Base-by-base conservation (phyloP, 179 eudicot species). In the Silene noctiflora region DNA sequence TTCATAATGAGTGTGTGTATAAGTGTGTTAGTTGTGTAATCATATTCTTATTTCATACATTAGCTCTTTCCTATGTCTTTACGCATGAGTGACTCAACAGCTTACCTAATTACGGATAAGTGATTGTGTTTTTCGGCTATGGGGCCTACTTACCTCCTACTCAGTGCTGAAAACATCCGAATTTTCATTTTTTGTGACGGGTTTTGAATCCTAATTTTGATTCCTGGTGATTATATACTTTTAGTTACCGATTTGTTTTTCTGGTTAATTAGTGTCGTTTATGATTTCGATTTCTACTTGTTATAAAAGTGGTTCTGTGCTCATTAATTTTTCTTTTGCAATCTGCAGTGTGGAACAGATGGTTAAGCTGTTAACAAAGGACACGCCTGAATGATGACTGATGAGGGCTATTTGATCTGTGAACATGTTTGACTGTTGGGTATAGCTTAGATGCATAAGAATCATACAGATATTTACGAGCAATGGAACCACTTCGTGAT, bases 401-500 rank as follows among this genome's bases (percentile, higher is more conserved):
- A 74, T 69, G 72, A 71, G 76, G 74, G 64, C 46, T 67, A 29
- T 63, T 73, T 29, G 35, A 16, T 9, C 6, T 24, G 29, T 21
- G 82, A 67, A 24, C 72, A 68, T 71, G 73, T 20, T 29, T 63
- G 7, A 61, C 51, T 67, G 75, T 71, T 17, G 35, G 68, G 46
- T 61, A n/a, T 25, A 61, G 16, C 70, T 55, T 72, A 13, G 66
- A 67, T 78, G 74, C 71, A 48, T 77, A 44, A 67, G 67, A 77
- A 67, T 71, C 55, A 56, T 51, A 42, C 11, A 56, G 69, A 35
- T n/a, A 67, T 14, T 17, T n/a, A 2, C 69, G 76, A 73, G 80
- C 60, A 17, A 83, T 83, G 86, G 81, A 72, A 67, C 75, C 39
- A 71, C 62, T 35, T 35, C 24, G 66, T 60, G 67, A 78, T 65